A percentile compares a stretch with the other conserved stretches of the same genome.
Conservation (phyloP, 2,329 filamentous ascomycete species). For the Ophiobolus disseminans region DNA sequence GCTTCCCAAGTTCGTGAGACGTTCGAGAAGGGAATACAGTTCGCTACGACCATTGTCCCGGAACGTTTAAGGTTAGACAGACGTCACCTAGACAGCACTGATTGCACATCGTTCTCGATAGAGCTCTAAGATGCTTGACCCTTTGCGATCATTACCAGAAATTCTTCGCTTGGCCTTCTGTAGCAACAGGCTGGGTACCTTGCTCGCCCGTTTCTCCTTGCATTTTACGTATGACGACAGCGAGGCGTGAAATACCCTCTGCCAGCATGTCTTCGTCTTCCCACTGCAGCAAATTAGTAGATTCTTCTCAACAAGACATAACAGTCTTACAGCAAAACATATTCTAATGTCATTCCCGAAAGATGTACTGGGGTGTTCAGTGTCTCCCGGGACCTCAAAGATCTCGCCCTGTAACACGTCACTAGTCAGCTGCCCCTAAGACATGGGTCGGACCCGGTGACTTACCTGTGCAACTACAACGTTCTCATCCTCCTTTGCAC, state of each 20-base stretch:
- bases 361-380: conserved; percentile 52
- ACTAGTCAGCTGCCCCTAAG: conserved; percentile 23
- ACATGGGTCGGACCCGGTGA: conserved; percentile 7
- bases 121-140: neutral
- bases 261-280: conserved; percentile 69
- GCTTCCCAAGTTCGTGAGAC: too few species aligned
- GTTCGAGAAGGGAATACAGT: too few species aligned
- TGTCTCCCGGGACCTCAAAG: conserved; percentile 65
- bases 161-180: conserved; percentile 30
- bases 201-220: conserved; percentile 34
- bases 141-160: conserved; percentile 39
- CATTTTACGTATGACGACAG: conserved; percentile 54
- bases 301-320: neutral
- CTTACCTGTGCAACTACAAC: conserved; percentile 67
- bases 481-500: conserved; percentile 67
- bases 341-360: conserved; percentile 62
- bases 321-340: conserved; percentile 39
- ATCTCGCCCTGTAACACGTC: conserved; percentile 64
- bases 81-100: too few species aligned
- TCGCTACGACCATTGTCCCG: too few species aligned
- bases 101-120: too few species aligned
- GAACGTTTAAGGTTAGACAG: too few species aligned
- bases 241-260: conserved; percentile 72
- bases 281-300: conserved; percentile 49
- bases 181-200: conserved; percentile 18